Evolutionary conservation across 257 asterid genomes (phyloP).

Genomic region (Rehmannia glutinosa): DNA sequence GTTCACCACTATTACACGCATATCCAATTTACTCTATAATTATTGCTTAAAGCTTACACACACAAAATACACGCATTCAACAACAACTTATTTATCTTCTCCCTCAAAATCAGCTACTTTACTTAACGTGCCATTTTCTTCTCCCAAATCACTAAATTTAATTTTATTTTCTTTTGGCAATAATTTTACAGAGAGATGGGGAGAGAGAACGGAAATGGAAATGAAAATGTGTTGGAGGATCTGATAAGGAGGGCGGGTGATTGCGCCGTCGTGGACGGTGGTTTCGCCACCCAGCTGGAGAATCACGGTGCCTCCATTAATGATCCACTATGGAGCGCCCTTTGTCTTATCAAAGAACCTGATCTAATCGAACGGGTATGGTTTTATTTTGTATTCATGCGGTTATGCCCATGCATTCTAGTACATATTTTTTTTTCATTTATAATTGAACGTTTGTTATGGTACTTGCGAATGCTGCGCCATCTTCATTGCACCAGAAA

Average conservation of each 20-base stretch:
- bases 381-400: no score
- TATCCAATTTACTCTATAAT: neutral
- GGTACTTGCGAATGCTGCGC: no score
- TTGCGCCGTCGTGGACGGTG: conserved; percentile 85
- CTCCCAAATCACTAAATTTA: neutral
- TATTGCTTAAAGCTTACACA: neutral
- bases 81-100: neutral
- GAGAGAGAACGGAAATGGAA: neutral
- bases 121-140: conserved; percentile 19
- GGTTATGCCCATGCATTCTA: no score
- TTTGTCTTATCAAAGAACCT: conserved; percentile 42
- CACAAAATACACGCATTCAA: conserved; percentile 16
- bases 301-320: conserved; percentile 66
- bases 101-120: neutral
- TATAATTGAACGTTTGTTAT: no score
- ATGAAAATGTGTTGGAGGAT: conserved; percentile 25
- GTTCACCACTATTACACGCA: conserved; percentile 23
- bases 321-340: conserved; percentile 88
- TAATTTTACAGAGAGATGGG: neutral
- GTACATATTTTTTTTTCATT: neutral
- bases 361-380: conserved; percentile 50
- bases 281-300: conserved; percentile 80
- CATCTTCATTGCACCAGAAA: no score
- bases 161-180: no score
- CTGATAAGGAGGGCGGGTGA: conserved; percentile 54